phyloP scores from a whole-genome alignment of 139 green algal genomes.

The Raphidocelis subcapitata region DNA sequence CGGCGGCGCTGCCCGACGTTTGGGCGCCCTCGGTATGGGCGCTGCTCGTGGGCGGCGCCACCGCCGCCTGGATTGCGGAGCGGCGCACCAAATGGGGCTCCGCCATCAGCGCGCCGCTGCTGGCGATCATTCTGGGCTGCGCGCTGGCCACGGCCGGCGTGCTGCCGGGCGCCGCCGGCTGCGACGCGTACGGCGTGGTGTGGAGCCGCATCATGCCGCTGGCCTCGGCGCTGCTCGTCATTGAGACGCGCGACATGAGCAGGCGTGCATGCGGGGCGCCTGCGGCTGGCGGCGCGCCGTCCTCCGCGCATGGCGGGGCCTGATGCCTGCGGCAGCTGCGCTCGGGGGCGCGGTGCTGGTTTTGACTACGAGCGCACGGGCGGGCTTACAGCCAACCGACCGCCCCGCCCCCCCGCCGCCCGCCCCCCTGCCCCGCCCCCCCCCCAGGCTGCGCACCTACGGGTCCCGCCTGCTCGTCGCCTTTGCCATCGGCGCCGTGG shows the following conservation, averaged over 20 bases:
- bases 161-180: conserved; percentile 29
- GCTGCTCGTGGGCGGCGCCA: too few species aligned
- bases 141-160: conserved; percentile 20
- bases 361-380: neutral
- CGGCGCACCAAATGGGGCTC: conserved; percentile 8
- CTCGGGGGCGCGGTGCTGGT: neutral
- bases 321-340: neutral
- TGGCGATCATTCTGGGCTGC: conserved; percentile 40
- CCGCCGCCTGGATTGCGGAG: neutral
- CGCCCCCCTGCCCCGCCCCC: too few species aligned
- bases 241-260: conserved; percentile 59
- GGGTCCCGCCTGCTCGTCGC: neutral
- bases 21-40: too few species aligned
- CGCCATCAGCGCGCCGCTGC: conserved; percentile 41
- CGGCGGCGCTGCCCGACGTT: too few species aligned
- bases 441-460: neutral
- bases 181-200: conserved; percentile 46
- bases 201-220: conserved; percentile 66
- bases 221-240: conserved; percentile 59
- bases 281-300: neutral
- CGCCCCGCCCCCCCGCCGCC: too few species aligned
- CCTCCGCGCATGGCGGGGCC: neutral
- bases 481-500: neutral
- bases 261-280: conserved; percentile 10
- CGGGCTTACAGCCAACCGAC: too few species aligned